Conservation (phyloP, 371 early-diverging fungal genomes). For the Zopfochytrium polystomum region DNA sequence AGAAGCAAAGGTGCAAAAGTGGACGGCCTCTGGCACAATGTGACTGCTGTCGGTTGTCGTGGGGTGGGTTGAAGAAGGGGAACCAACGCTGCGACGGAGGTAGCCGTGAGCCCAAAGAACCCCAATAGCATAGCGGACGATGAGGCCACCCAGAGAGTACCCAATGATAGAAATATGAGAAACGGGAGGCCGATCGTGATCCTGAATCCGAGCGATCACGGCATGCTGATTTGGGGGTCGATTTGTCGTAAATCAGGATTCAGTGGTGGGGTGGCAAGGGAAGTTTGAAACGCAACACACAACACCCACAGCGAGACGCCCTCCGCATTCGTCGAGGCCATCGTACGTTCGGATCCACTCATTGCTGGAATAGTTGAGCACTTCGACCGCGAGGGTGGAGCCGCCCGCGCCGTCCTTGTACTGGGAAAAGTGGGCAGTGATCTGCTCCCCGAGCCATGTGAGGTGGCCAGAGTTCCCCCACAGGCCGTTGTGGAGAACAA, state of each 20-base stretch:
- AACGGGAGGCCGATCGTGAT: constrained; percentile 31
- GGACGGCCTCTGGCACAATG: too few species aligned
- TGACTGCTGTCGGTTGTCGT: too few species aligned
- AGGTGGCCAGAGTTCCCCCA: constrained; percentile 65
- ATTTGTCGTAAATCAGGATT: too few species aligned
- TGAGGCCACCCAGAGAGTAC: constrained; percentile 78
- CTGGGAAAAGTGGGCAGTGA: too few species aligned
- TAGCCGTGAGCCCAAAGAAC: constrained; percentile 59
- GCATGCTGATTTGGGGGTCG: too few species aligned
- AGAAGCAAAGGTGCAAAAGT: constrained; percentile 70
- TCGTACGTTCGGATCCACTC: constrained; percentile 61
- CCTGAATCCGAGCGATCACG: constrained; percentile 7
- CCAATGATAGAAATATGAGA: constrained; percentile 67
- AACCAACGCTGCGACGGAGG: constrained; percentile 44
- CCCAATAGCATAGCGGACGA: constrained; percentile 70
- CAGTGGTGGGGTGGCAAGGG: too few species aligned
- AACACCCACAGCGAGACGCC: constrained; percentile 35
- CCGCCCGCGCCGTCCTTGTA: background rate
- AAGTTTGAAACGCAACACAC: too few species aligned
- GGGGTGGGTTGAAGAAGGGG: constrained; percentile 10
- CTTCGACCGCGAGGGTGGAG: constrained; percentile 12
- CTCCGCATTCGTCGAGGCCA: constrained; percentile 70
- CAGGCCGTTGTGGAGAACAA: constrained; percentile 64
- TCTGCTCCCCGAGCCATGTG: constrained; percentile 40
- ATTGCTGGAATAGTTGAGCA: constrained; percentile 54